Percentiles rank a stretch among this genome's conserved stretches.
Conservation (phyloP, 1,284 basidiomycete species). For the Rhodotorula sp. region DNA sequence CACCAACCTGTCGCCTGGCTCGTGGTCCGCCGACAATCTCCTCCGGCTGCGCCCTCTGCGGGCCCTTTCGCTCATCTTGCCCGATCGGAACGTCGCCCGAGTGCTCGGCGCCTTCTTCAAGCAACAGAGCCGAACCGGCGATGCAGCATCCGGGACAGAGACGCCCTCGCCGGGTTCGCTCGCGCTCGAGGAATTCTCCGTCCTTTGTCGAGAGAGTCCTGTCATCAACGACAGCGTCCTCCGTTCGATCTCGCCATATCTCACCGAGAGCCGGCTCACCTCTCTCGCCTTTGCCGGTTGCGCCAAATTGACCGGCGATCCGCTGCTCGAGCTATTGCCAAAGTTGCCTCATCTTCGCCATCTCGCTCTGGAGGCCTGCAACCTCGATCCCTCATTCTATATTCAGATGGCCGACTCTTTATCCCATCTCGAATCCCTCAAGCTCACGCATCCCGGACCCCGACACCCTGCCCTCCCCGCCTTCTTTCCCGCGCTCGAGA, state of each 20-base stretch:
- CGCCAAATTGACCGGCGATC: conserved; percentile 20
- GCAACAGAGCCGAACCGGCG: background rate
- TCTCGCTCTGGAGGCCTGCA: conserved; percentile 39
- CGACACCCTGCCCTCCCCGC: conserved; percentile 11
- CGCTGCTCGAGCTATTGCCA: conserved; percentile 27
- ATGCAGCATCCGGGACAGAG: background rate
- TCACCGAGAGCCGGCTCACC: conserved; percentile 5
- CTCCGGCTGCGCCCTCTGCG: conserved; percentile 18
- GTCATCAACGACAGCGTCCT: conserved; percentile 32
- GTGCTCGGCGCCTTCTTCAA: conserved; percentile 27
- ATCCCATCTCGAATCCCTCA: conserved; percentile 20
- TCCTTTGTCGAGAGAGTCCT: conserved; percentile 35
- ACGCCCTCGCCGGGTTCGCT: too few species aligned
- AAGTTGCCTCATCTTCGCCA: conserved; percentile 23
- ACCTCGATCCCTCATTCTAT: conserved; percentile 28
- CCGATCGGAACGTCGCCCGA: conserved; percentile 32
- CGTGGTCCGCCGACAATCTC: conserved; percentile 29
- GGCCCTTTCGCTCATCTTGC: conserved; percentile 36
- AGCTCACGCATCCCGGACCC: conserved; percentile 39
- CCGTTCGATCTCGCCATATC: background rate
- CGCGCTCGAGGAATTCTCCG: conserved; percentile 31
- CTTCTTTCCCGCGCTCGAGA: conserved; percentile 33
- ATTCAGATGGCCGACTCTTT: conserved; percentile 14
- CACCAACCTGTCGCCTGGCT: conserved; percentile 36
- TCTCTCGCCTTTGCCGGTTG: conserved; percentile 38